A percentile compares a stretch with the other conserved stretches of the same genome.
Evolutionary conservation across 2,329 filamentous ascomycete genomes (phyloP).

Genomic region (Cladobotryum mycophilum): DNA sequence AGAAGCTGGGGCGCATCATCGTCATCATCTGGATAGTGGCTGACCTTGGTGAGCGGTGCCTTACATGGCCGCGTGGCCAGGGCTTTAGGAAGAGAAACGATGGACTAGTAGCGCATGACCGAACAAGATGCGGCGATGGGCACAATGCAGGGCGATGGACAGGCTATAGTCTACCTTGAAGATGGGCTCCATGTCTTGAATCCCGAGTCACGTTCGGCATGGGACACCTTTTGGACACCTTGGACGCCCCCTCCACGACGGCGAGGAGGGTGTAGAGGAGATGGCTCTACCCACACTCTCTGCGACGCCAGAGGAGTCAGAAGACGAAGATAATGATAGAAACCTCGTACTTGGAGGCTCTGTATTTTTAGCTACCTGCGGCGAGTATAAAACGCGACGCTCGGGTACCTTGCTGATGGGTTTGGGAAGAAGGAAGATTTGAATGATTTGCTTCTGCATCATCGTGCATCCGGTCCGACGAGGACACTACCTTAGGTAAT

Average conservation of each 20-base stretch:
- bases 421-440: slow-evolving; percentile 2
- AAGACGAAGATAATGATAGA: slow-evolving; percentile 13
- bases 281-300: slow-evolving; percentile 12
- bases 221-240: slow-evolving; percentile 16
- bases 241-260: slow-evolving; percentile 8
- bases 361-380: slow-evolving; percentile 21
- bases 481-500: not conserved
- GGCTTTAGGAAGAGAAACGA: slow-evolving; percentile 11
- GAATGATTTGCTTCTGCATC: slow-evolving; percentile 9
- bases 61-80: slow-evolving; percentile 26
- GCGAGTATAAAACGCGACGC: slow-evolving; percentile 22
- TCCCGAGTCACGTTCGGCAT: slow-evolving; percentile 31
- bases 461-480: slow-evolving; percentile 18
- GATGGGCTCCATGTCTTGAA: slow-evolving; percentile 31
- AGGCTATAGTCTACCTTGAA: slow-evolving; percentile 18
- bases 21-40: slow-evolving; percentile 9
- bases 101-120: slow-evolving; percentile 21
- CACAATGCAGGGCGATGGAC: slow-evolving; percentile 23
- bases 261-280: slow-evolving; percentile 10
- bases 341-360: slow-evolving; percentile 22
- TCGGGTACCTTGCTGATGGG: slow-evolving; percentile 14
- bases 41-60: slow-evolving; percentile 19
- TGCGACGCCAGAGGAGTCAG: slow-evolving; percentile 18
- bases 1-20: slow-evolving; percentile 6
- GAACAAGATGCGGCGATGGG: slow-evolving; percentile 18